Base-by-base conservation (phyloP, 176 grass and related monocot species). In the Eleusine indica region DNA sequence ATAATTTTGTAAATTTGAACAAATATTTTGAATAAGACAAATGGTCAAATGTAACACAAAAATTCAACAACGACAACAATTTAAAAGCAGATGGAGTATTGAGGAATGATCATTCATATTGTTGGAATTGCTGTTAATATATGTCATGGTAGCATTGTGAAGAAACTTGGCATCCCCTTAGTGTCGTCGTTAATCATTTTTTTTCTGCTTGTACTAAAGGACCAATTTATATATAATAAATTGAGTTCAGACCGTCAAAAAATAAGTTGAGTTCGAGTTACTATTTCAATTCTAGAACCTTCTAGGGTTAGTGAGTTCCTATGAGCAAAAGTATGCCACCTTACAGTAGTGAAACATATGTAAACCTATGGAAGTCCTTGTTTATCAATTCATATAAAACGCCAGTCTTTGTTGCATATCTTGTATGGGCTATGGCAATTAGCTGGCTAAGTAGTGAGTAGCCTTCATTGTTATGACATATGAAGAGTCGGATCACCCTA, bases 81-180 rank as follows among this genome's bases (percentile, higher is more conserved):
- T 25, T 25, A 25, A 25, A 25, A 25, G 25, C 25, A 25, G 25
- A 25, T 25, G 25, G 25, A 25, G 25, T 60, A n/a, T 68, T 53
- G 15, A 32, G 4, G 38, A 58, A 44, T 73, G 2, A 44, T n/a
- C 3, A 51, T 69, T 21, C 6, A 1, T 71, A 6, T 32, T 16
- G n/a, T 70, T 71, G 18, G 8, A 16, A 82, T 82, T 30, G 0
- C 0, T 64, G 77, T 72, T 12, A 37, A 21, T 77, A 25, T 16
- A 82, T 87, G 65, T 77, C n/a, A 71, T 73, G 38, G 5, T 72
- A 49, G 37, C 18, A 71, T 77, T 19, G 61, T 7, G 18, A 68
- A 70, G 30, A 85, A 71, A 51, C 60, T 19, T 51, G 9, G 3
- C 42, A 76, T 60, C 9, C 29, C 19, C 17, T 10, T 44, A 49